Percentiles rank a stretch among this genome's conserved stretches.
phyloP scores from a whole-genome alignment of 495 filamentous ascomycete genomes.

The Podospora appendiculata region DNA sequence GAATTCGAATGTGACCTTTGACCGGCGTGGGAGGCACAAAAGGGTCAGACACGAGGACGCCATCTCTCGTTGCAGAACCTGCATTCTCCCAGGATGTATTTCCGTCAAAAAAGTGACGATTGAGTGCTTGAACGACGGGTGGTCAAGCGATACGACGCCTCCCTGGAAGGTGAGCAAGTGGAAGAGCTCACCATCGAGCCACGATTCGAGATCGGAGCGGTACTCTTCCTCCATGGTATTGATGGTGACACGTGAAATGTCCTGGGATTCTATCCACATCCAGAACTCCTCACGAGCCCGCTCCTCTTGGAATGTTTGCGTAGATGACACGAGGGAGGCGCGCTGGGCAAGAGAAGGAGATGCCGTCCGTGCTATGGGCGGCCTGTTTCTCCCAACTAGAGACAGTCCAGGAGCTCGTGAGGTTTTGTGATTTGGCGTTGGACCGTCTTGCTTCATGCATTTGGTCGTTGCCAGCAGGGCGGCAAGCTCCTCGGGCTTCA shows the following conservation, averaged over 20 bases:
- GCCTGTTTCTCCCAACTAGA: not conserved
- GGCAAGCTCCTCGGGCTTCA: not conserved
- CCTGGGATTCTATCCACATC: not conserved
- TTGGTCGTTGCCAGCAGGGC: not conserved
- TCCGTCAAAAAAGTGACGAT: not conserved
- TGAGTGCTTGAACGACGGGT: not conserved
- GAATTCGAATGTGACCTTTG: not conserved
- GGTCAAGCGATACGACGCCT: slow-evolving; percentile 1
- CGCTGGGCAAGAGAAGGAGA: not conserved
- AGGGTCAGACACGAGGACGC: slow-evolving; percentile 1
- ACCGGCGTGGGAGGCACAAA: not conserved
- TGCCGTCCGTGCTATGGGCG: not conserved
- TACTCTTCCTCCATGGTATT: not conserved
- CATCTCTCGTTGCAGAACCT: not conserved
- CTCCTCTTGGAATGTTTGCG: not conserved
- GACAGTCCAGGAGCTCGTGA: not conserved
- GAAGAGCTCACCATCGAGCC: slow-evolving; percentile 2
- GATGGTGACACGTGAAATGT: not conserved
- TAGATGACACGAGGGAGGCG: not conserved
- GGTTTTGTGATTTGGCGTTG: not conserved
- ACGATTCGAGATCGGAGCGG: not conserved
- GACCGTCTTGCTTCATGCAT: not conserved
- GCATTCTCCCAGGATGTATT: not conserved
- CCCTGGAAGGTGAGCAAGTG: not conserved
- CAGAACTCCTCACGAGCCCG: not conserved